Evolutionary conservation across 441 rosid genomes (phyloP), one percentile per base, ranked within the genome.

Genomic region (Syzygium syzygioides): DNA sequence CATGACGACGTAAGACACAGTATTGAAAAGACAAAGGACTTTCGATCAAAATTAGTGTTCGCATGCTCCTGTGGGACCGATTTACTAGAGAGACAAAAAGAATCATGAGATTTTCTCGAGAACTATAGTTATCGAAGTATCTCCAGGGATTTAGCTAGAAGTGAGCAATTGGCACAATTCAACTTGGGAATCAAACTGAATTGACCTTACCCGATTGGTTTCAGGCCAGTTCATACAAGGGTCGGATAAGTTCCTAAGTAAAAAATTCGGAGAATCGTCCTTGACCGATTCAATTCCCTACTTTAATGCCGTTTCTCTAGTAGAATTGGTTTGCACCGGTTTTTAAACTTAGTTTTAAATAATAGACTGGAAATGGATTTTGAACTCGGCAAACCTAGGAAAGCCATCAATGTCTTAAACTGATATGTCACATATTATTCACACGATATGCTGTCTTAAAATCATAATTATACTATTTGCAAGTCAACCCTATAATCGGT

Each of bases 141-240:
- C 18, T 28, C 15, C 5, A 0, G 18, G 8, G 7, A 12, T 60
- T 55, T 55, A 55, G 9, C 15, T 54, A 14, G 8, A 6, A 60
- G 68, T 28, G 32, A 28, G 34, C 4, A 7, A 60, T 26, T 7
- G 7, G 32, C 7, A 28, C 15, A 5, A 7, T 60, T 60, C 66
- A 12, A 60, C 3, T 28, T 8, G 1, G 66, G 66, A 28, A n/a
- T 60, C 32, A 1, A 60, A 60, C 32, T 6, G 4, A 60, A 30
- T 1, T 30, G 13, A 4, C 14, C 14, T 68, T 34, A 23, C 5
- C 5, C 10, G 2, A 76, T 13, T 3, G 0, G 13, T 76, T 76
- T 76, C n/a, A 41, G 0, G 14, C 14, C 10, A 0, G 14, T 76
- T 76, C 52, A 41, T 1, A 2, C 79, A 2, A 13, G 25, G n/a